Percentiles rank a stretch among this genome's conserved stretches.
Evolutionary conservation across 1,284 basidiomycete species (phyloP).

Genomic region (Cryptococcus sp.): DNA sequence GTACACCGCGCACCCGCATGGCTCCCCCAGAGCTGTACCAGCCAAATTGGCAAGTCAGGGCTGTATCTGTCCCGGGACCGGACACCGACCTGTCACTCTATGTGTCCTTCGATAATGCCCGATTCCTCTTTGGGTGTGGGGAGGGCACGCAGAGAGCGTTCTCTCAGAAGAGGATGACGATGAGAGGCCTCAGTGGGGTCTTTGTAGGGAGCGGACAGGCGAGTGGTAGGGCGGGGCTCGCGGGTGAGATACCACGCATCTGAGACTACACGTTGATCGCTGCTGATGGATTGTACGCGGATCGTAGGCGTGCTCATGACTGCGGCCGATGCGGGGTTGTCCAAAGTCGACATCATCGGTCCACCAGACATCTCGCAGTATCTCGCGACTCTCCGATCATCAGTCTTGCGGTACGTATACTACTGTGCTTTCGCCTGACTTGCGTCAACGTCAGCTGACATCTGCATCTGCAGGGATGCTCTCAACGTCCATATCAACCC

Average conservation of each 20-base stretch:
- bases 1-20: background rate
- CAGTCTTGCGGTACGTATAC: conserved; percentile 21
- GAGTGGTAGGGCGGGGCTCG: conserved; percentile 64
- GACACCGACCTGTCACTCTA: conserved; percentile 77
- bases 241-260: conserved; percentile 59
- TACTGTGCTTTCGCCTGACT: no score
- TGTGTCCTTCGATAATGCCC: conserved; percentile 71
- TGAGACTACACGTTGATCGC: no score
- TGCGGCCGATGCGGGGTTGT: conserved; percentile 69
- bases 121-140: conserved; percentile 83
- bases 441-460: conserved; percentile 18
- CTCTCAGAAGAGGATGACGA: conserved; percentile 65
- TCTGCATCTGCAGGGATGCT: conserved; percentile 12
- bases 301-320: conserved; percentile 75
- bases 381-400: conserved; percentile 63
- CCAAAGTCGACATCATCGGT: conserved; percentile 66
- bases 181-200: conserved; percentile 67
- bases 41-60: conserved; percentile 48
- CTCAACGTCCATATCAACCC: conserved; percentile 15
- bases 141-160: conserved; percentile 77
- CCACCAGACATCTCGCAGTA: conserved; percentile 71
- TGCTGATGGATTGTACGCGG: background rate
- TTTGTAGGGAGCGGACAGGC: conserved; percentile 71
- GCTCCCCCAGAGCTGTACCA: conserved; percentile 9
- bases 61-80: conserved; percentile 58